Conservation (phyloP, 371 early-diverging fungal species). For the Entomophthora muscae region DNA sequence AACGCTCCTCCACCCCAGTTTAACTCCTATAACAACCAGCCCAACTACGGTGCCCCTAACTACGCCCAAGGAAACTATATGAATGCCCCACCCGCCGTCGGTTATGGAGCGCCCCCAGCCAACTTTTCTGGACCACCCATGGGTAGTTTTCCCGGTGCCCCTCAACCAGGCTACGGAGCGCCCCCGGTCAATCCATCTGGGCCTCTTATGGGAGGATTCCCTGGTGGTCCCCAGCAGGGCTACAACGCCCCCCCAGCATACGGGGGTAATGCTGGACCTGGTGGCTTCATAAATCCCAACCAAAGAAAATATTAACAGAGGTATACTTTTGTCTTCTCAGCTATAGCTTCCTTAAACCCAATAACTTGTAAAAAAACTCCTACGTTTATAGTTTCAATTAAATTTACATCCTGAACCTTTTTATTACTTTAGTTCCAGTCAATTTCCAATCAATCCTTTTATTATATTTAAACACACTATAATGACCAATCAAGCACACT, state of each 20-base stretch:
- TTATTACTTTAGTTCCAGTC: background rate
- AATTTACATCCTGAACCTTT: background rate
- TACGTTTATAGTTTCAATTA: background rate
- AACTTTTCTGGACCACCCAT: background rate
- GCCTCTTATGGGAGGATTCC: too few relatives aligned
- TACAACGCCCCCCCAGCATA: too few relatives aligned
- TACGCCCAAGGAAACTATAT: background rate
- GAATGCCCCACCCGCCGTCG: background rate
- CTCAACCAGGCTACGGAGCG: background rate
- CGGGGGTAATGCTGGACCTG: background rate
- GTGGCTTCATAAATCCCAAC: constrained; percentile 6
- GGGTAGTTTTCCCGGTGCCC: background rate
- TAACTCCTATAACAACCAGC: background rate
- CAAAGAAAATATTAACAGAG: background rate
- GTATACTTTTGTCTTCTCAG: background rate
- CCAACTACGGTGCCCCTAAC: background rate
- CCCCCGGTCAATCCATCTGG: too few relatives aligned
- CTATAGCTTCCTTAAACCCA: background rate
- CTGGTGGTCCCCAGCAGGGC: too few relatives aligned
- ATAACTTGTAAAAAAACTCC: too few relatives aligned
- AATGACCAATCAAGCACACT: background rate
- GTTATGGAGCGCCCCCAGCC: constrained; percentile 1
- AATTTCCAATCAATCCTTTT: background rate
- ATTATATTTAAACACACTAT: background rate
- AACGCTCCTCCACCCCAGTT: background rate